Evolutionary conservation across 2,329 filamentous ascomycete genomes (phyloP).

Genomic region (Paecilomyces dactylethromorphus): DNA sequence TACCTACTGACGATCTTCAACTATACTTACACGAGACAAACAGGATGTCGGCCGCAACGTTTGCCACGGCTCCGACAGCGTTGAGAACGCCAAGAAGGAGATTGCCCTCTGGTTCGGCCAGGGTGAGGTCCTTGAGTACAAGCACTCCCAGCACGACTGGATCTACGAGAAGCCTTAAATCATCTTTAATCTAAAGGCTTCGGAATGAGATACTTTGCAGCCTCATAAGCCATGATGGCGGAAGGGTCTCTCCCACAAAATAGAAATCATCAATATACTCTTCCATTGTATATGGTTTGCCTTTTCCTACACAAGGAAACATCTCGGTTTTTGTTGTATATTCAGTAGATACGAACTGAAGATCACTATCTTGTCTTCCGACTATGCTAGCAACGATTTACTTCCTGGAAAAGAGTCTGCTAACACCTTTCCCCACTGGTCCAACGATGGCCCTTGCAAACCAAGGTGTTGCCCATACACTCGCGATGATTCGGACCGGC

Average conservation of each 20-base stretch:
- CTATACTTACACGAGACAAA: not conserved
- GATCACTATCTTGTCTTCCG: not conserved
- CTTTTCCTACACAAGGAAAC: not conserved
- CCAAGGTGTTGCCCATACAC: slow-evolving; percentile 87
- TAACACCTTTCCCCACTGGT: slow-evolving; percentile 37
- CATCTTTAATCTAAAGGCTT: slow-evolving; percentile 10
- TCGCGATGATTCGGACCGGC: slow-evolving; percentile 67
- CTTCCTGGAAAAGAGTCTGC: slow-evolving; percentile 30
- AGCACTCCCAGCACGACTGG: slow-evolving; percentile 81
- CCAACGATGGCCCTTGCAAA: slow-evolving; percentile 65
- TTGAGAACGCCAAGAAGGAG: slow-evolving; percentile 99
- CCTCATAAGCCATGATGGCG: slow-evolving; percentile 1
- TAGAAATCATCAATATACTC: not conserved
- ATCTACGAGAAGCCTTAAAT: slow-evolving; percentile 80
- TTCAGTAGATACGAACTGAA: not conserved
- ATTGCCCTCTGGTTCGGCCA: slow-evolving; percentile 97
- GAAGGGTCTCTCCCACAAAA: not conserved
- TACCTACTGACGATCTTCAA: not conserved
- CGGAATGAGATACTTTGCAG: not conserved
- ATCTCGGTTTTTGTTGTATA: not conserved
- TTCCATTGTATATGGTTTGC: not conserved
- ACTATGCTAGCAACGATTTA: slow-evolving; percentile 6
- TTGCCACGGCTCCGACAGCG: slow-evolving; percentile 98
- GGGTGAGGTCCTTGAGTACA: slow-evolving; percentile 78
- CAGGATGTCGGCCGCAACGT: slow-evolving; percentile 90